Conservation (phyloP, 2,329 filamentous ascomycete species). For the Fusarium pseudonygamai region DNA sequence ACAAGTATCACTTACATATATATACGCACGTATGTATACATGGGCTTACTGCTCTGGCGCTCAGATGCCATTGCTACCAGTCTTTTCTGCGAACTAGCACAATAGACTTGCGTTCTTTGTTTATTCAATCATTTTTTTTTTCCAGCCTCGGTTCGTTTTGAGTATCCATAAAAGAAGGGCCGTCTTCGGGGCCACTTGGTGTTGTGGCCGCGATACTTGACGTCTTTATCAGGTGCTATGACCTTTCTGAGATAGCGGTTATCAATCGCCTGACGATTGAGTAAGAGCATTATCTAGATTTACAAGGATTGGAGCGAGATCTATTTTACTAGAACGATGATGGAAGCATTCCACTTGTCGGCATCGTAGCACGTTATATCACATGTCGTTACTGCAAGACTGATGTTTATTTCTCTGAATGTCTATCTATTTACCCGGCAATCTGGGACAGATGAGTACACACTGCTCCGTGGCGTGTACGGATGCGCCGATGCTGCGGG, state of each 20-base stretch:
- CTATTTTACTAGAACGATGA: not conserved
- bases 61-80: not conserved
- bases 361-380: not conserved
- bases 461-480: conserved; percentile 10
- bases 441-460: not conserved
- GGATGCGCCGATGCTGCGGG: conserved; percentile 4
- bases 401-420: not conserved
- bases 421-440: not conserved
- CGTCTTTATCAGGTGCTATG: conserved; percentile 25
- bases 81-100: conserved; percentile 21
- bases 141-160: not conserved
- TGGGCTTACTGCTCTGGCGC: conserved; percentile 13
- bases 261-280: conserved; percentile 6
- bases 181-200: conserved; percentile 6
- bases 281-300: conserved; percentile 3
- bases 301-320: not conserved
- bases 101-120: conserved; percentile 29
- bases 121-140: not conserved
- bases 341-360: not conserved
- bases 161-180: conserved; percentile 17
- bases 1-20: conserved; percentile 1
- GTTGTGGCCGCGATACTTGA: not conserved
- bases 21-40: conserved; percentile 6
- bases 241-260: not conserved
- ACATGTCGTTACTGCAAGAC: not conserved